Percentiles rank a stretch among this genome's conserved stretches.
Conservation (phyloP, 495 filamentous ascomycete species). For the Podospora sp. region DNA sequence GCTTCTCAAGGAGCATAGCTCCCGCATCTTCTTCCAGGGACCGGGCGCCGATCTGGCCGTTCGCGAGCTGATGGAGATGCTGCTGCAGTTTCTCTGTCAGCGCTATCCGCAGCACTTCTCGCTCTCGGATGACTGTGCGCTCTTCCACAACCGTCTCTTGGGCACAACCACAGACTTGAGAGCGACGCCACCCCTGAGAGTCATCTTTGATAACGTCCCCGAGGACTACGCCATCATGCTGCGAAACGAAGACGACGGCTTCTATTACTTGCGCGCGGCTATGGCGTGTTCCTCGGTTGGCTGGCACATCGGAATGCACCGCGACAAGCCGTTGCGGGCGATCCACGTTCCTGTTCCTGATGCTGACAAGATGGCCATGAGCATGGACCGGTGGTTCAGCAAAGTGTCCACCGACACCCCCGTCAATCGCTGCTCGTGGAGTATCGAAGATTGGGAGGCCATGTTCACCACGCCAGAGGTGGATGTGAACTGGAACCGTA, state of each 20-base stretch:
- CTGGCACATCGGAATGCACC: constrained; percentile 78
- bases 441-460: constrained; percentile 74
- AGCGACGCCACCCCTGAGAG: constrained; percentile 66
- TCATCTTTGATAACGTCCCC: constrained; percentile 80
- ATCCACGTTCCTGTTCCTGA: constrained; percentile 83
- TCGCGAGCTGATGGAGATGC: constrained; percentile 92
- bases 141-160: constrained; percentile 74
- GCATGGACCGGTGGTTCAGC: constrained; percentile 89
- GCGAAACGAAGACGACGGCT: constrained; percentile 68
- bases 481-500: constrained; percentile 25
- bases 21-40: constrained; percentile 64
- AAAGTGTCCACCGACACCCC: constrained; percentile 74
- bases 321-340: constrained; percentile 69
- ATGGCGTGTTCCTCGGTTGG: constrained; percentile 79
- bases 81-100: constrained; percentile 73
- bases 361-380: constrained; percentile 86
- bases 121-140: constrained; percentile 58
- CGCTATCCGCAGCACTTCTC: constrained; percentile 82
- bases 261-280: constrained; percentile 77
- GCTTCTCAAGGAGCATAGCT: constrained; percentile 66
- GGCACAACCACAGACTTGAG: constrained; percentile 63
- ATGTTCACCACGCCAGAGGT: constrained; percentile 55
- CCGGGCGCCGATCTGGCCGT: constrained; percentile 81
- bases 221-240: constrained; percentile 87
- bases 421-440: constrained; percentile 90